Conservation (phyloP, 441 rosid genomes). For the Daphne laureola region DNA sequence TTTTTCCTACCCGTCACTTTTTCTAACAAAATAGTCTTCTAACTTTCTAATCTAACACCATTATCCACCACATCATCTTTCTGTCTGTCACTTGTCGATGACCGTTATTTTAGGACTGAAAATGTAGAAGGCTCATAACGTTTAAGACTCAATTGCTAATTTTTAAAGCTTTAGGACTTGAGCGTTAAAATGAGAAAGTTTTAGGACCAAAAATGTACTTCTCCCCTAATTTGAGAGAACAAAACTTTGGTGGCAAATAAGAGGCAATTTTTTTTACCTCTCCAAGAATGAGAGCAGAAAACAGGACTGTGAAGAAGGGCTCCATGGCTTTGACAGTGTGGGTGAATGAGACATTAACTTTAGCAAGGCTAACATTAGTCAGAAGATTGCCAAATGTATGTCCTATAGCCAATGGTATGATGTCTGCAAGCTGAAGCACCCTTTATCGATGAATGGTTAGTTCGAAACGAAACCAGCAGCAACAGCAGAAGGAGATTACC, state of each 20-base stretch:
- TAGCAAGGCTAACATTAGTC: conserved; percentile 51
- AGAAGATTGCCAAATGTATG: conserved; percentile 62
- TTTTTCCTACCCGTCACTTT: too few species aligned
- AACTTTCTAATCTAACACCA: too few species aligned
- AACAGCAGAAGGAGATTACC: conserved; percentile 23
- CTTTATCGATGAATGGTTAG: background rate
- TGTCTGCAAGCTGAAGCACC: conserved; percentile 37
- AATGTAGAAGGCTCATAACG: too few species aligned
- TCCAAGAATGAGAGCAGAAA: conserved; percentile 41
- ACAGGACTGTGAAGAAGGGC: conserved; percentile 58
- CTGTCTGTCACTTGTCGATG: too few species aligned
- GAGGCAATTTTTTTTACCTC: conserved; percentile 27
- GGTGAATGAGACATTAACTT: conserved; percentile 58
- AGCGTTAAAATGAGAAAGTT: too few species aligned
- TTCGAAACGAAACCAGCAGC: background rate
- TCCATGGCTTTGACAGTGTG: conserved; percentile 75
- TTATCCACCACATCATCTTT: too few species aligned
- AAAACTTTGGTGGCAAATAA: background rate
- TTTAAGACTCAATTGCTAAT: too few species aligned
- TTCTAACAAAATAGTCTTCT: too few species aligned
- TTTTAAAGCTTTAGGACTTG: too few species aligned
- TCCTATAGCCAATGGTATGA: conserved; percentile 46
- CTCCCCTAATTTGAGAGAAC: background rate
- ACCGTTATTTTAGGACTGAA: too few species aligned
- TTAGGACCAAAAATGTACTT: too few species aligned